Conservation (phyloP, 2,329 filamentous ascomycete genomes). For the Diatrype stigma region DNA sequence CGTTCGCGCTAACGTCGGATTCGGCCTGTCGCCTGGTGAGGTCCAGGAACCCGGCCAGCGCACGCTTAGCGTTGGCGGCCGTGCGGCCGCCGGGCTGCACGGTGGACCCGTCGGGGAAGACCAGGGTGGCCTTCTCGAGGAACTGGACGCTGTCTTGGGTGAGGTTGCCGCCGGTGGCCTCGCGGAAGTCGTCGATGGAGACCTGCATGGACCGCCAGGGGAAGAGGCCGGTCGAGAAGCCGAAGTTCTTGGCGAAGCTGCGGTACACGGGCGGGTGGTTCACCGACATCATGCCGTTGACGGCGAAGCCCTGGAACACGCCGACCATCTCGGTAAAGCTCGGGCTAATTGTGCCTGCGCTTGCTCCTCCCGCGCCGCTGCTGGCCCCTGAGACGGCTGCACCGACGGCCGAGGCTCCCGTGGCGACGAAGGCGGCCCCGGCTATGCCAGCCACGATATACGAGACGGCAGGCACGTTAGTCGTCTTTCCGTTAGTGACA, state of each 20-base stretch:
- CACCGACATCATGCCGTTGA: conserved; percentile 95
- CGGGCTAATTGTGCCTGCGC: conserved; percentile 66
- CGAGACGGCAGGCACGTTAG: conserved; percentile 68
- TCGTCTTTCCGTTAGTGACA: conserved; percentile 84
- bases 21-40: conserved; percentile 52
- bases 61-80: conserved; percentile 45
- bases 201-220: conserved; percentile 77
- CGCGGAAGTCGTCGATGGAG: conserved; percentile 80
- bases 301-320: conserved; percentile 90
- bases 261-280: conserved; percentile 82
- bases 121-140: conserved; percentile 71
- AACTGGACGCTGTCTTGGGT: conserved; percentile 72
- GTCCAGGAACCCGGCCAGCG: conserved; percentile 40
- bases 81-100: conserved; percentile 34
- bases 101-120: conserved; percentile 60
- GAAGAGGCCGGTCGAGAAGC: conserved; percentile 80
- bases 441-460: conserved; percentile 83
- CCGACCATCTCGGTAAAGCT: conserved; percentile 80
- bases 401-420: conserved; percentile 66
- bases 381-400: conserved; percentile 54
- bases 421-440: conserved; percentile 73
- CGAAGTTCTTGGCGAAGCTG: conserved; percentile 90
- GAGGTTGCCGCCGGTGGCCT: conserved; percentile 78
- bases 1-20: conserved; percentile 38
- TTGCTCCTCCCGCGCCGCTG: conserved; percentile 51